Base-by-base conservation (phyloP, 169 alveolate species). In the Cystoisospora suis region DNA sequence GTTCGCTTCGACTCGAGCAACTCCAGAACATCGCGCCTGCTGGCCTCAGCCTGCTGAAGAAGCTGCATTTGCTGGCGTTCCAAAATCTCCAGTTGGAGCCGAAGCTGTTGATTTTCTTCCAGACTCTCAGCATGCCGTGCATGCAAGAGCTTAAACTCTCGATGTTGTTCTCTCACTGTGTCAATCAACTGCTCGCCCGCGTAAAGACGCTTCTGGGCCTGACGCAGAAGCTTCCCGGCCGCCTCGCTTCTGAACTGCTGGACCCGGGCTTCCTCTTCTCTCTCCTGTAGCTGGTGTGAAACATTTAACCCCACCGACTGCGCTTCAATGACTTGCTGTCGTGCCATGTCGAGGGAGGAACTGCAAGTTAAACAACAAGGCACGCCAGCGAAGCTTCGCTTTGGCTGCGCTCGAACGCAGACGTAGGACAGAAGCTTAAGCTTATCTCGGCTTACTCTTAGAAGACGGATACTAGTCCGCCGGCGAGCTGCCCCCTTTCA, bases 321-420 rank as follows among this genome's bases (percentile, higher is more conserved):
- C 42, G 77, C 77, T 20, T 1, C 40, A 15, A 36, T 15, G n/a
- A 44, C 77, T 17, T 65, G 42, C 77, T 65, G 45, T 20, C 36
- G 77, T 1, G 77, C 77, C 44, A n/a, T 44, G 17, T 34, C 46
- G 58, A 72, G 83, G 3, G 83, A 72, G 58, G 83, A 65, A 46
- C 46, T 72, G 83, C 53, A 1, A 38, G 56, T 15, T n/a, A 6
- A 72, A 38, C 58, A 12, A 36, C 6, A 53, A 72, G 27, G 40
- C 42, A 72, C 58, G 32, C 9, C n/a, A n/a, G n/a, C n/a, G n/a
- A n/a, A n/a, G n/a, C n/a, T n/a, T n/a, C n/a, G n/a, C n/a, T n/a
- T n/a, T n/a, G n/a, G n/a, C n/a, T n/a, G n/a, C n/a, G n/a, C n/a
- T n/a, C n/a, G n/a, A n/a, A n/a, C n/a, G n/a, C n/a, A n/a, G n/a